Evolutionary conservation across 1,139 yeast species (phyloP).

Genomic region (Yamadazyma pseudoaaseri): DNA sequence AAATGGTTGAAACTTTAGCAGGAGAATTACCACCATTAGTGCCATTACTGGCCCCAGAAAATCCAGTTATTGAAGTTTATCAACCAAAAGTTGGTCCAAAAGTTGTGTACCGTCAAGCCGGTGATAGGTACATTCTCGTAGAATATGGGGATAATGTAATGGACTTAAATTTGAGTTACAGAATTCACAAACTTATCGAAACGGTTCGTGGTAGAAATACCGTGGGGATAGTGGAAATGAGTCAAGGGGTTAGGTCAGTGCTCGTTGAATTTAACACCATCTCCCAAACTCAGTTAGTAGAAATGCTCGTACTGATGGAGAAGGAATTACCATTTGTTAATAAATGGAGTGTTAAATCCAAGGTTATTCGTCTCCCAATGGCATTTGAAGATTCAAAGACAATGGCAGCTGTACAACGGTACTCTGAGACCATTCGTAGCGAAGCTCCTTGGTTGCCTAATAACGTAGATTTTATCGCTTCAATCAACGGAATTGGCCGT

Average conservation of each 20-base stretch:
- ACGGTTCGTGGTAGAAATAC: constrained; percentile 66
- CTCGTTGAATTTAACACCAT: constrained; percentile 74
- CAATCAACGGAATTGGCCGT: constrained; percentile 78
- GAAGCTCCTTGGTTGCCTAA: constrained; percentile 98
- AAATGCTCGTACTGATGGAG: constrained; percentile 70
- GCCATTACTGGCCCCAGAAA: constrained; percentile 38
- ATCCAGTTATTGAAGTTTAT: constrained; percentile 60
- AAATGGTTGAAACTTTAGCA: constrained; percentile 42
- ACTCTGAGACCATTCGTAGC: constrained; percentile 88
- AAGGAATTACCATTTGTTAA: constrained; percentile 67
- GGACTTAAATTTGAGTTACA: constrained; percentile 82
- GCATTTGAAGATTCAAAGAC: constrained; percentile 93
- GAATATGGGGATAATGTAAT: constrained; percentile 89
- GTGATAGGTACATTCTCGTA: constrained; percentile 86
- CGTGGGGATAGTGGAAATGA: constrained; percentile 87
- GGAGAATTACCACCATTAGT: constrained; percentile 39
- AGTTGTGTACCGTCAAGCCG: constrained; percentile 91
- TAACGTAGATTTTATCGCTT: constrained; percentile 91
- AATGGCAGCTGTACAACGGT: constrained; percentile 83
- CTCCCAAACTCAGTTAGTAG: constrained; percentile 59
- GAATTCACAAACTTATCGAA: constrained; percentile 79
- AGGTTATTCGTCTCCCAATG: constrained; percentile 85
- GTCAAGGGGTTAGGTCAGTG: constrained; percentile 95
- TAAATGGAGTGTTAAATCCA: constrained; percentile 83
- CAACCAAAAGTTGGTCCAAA: constrained; percentile 56